Conservation (phyloP, 2,329 filamentous ascomycete species). For the Xylaria sp. region DNA sequence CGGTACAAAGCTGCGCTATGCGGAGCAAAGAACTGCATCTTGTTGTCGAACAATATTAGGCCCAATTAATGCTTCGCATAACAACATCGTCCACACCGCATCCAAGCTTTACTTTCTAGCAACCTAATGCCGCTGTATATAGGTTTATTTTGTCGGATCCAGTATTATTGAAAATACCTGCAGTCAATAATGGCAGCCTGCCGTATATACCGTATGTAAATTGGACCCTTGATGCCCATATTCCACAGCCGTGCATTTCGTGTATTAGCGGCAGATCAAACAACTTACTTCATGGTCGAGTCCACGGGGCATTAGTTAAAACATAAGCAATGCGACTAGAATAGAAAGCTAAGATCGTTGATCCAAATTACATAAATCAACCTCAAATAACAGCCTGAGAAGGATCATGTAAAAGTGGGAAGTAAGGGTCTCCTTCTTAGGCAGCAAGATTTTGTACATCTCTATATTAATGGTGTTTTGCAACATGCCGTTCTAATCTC, state of each 20-base stretch:
- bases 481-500: slow-evolving; percentile 7
- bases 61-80: too few relatives aligned
- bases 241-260: not conserved
- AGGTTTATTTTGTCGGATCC: too few relatives aligned
- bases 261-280: not conserved
- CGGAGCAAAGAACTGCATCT: too few relatives aligned
- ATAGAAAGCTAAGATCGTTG: slow-evolving; percentile 10
- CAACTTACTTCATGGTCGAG: not conserved
- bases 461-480: slow-evolving; percentile 14
- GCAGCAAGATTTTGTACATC: slow-evolving; percentile 4
- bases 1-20: too few relatives aligned
- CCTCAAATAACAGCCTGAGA: slow-evolving; percentile 16
- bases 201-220: too few relatives aligned
- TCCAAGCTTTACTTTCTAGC: too few relatives aligned
- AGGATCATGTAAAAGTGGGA: slow-evolving; percentile 16
- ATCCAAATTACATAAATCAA: not conserved
- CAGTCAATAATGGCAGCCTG: too few relatives aligned
- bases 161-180: too few relatives aligned
- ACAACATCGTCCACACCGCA: too few relatives aligned
- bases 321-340: not conserved
- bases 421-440: not conserved
- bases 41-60: too few relatives aligned
- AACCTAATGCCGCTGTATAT: too few relatives aligned
- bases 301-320: not conserved
- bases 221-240: too few relatives aligned